Base-by-base conservation (phyloP, 805 yeast genomes). In the Metschnikowia amazonensis region DNA sequence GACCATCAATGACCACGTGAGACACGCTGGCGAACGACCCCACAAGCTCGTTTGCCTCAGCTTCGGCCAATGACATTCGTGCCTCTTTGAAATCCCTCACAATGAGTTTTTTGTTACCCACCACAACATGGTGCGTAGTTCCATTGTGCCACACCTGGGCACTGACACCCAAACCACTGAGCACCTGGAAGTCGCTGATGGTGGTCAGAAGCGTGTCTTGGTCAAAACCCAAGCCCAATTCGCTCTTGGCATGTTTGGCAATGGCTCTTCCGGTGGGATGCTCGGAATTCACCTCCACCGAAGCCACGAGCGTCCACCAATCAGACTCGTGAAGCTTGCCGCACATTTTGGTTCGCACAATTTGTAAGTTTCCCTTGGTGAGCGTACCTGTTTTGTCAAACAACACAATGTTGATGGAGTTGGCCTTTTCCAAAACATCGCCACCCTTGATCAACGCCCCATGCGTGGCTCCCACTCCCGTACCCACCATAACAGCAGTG, bases 401-500 rank as follows among this genome's bases (percentile, higher is more conserved):
- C 25, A 94, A 71, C 23, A 89, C 79, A 10, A 79, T 74, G 51
- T 81, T 76, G 32, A 88, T 72, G 16, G 74, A 67, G 56, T 79
- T 79, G 6, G 94, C 83, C 46, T 69, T 74, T 60, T 94, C 98
- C 50, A 94, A 74, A 13, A 86, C 79, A 42, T 85, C 95, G 18
- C 97, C 99, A 39, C 97, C 96, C 64, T 92, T 94, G 57, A 94
- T 86, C 44, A 94, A 70, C 4, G 94, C 85, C 16, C 99, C 98
- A 63, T 88, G 74, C 11, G 78, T 65, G 0, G 99, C 98, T 33
- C 96, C 98, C 18, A 89, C 84, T 33, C 99, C 99, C 2, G 98
- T 92, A 7, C 97, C 99, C 2, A 94, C 99, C 97, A 95, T 94
- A 9, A 94, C 88, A 0, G 98, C 98, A 1, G 99, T 95, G 1